Conservation (phyloP, 306 rosid species). For the Ammopiptanthus mongolicus region DNA sequence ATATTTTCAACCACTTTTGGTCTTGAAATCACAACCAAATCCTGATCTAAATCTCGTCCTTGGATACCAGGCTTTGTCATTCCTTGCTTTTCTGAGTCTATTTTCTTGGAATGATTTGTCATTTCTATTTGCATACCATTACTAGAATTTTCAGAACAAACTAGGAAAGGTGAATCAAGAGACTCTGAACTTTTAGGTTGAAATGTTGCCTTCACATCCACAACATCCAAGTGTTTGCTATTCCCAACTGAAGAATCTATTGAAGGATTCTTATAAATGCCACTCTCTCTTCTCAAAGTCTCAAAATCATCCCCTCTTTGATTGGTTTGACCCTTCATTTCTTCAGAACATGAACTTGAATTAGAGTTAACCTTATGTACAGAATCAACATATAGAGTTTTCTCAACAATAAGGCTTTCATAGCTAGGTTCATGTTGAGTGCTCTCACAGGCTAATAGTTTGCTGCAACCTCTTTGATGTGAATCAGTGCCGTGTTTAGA, state of each 20-base stretch:
- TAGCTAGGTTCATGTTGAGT: constrained; percentile 24
- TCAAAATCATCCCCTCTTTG: constrained; percentile 22
- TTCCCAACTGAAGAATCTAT: constrained; percentile 36
- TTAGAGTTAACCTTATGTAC: constrained; percentile 39
- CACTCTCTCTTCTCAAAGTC: constrained; percentile 27
- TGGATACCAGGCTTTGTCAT: constrained; percentile 9
- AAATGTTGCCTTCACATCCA: constrained; percentile 27
- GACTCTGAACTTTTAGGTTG: constrained; percentile 29
- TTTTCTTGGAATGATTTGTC: constrained; percentile 20
- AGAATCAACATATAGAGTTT: constrained; percentile 73
- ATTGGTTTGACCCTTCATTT: constrained; percentile 26
- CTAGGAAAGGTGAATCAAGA: constrained; percentile 25
- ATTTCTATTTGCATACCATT: constrained; percentile 17
- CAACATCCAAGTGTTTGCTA: constrained; percentile 23
- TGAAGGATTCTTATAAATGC: constrained; percentile 13
- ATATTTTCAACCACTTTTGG: constrained; percentile 18
- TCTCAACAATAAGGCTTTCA: constrained; percentile 58
- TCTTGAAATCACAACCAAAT: constrained; percentile 14
- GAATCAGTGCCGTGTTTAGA: constrained; percentile 24
- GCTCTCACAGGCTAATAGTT: constrained; percentile 25
- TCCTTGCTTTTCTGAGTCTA: constrained; percentile 22
- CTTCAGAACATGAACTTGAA: constrained; percentile 35
- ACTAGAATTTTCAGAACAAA: constrained; percentile 27
- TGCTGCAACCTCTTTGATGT: constrained; percentile 29
- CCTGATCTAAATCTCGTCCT: constrained; percentile 21